Base-by-base conservation (phyloP, 257 asterid genomes). In the Solanum sejunctum region DNA sequence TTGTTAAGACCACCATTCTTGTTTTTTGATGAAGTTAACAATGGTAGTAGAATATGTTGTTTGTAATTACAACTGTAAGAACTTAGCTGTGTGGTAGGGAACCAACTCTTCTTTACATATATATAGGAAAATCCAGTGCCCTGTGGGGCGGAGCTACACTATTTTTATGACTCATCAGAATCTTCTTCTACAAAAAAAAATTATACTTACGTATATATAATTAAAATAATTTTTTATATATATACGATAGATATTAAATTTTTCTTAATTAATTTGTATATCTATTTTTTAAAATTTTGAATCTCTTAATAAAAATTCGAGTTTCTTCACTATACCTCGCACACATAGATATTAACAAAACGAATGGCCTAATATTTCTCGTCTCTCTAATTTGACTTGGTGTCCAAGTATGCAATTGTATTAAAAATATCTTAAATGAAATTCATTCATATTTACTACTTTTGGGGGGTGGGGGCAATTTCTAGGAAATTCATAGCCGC, bases 1-100 rank as follows among this genome's bases (percentile, higher is more conserved):
- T 77, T 11, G 84, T 39, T 12, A 84, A 43, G 54, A 63, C 84
- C 56, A 84, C 87, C 87, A 84, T 77, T 18, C 36, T 43, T 41
- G 20, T 12, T 23, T n/a, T 13, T 64, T 26, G 20, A 8, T 12
- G 78, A 9, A 61, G 8, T 41, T 56, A 0, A 70, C 26, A 69
- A 36, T 39, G 26, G 23, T 20, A 4, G 63, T 57, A 7, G 23
- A 18, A 57, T 18, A 18, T 57, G 23, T 57, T 57, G 12, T 57
- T 57, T 57, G 12, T 57, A 18, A 8, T 57, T 57, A 57, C 23
- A 18, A 9, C 63, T 18, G 63, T 57, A 18, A 3, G 43, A 47
- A 26, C 7, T 23, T 47, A 13, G 61, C 61, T 49, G 21, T 23
- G 61, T 23, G 3, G 82, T 23, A 8, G 57, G 20, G 9, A 45